Conservation (phyloP, 1,139 yeast species). For the Debaryomyces subglobosus region DNA sequence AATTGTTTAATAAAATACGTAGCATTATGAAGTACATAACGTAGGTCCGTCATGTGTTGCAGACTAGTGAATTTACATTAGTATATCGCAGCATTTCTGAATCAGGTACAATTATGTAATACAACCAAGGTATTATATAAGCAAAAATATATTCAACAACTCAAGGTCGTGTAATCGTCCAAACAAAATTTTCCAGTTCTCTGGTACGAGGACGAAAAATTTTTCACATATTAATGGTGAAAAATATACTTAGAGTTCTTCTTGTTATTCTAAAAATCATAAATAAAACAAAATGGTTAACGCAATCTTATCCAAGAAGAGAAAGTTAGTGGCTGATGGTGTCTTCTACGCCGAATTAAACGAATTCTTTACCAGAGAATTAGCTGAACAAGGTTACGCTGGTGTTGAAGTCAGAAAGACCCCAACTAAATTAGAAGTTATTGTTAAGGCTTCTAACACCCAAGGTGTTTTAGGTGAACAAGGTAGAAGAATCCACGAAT, state of each 20-base stretch:
- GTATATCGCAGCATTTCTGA: background rate
- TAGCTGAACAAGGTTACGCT: slow-evolving; percentile 99
- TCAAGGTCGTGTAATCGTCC: slow-evolving; percentile 14
- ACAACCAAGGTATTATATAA: slow-evolving; percentile 5
- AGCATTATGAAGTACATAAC: background rate
- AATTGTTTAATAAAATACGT: background rate
- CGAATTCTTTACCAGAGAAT: slow-evolving; percentile 99
- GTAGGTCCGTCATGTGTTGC: background rate
- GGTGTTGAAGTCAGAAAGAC: slow-evolving; percentile 99
- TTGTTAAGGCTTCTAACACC: slow-evolving; percentile 99
- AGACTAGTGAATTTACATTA: too few relatives aligned
- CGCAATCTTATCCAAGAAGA: slow-evolving; percentile 77
- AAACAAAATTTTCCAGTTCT: slow-evolving; percentile 1
- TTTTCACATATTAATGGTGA: slow-evolving; percentile 12
- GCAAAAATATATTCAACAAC: slow-evolving; percentile 5
- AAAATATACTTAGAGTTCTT: slow-evolving; percentile 4
- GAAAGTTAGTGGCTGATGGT: slow-evolving; percentile 99
- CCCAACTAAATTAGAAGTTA: slow-evolving; percentile 96
- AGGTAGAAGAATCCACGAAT: slow-evolving; percentile 99
- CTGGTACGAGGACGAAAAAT: slow-evolving; percentile 13
- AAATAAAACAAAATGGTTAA: slow-evolving; percentile 32
- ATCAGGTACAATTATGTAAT: background rate
- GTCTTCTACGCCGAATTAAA: slow-evolving; percentile 99
- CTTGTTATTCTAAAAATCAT: slow-evolving; percentile 11
- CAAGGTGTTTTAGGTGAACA: slow-evolving; percentile 99